These are phyloP conservation scores for Lasiodiplodia hormozganensis DNA, from an alignment of 2,329 filamentous ascomycete genomes.

Conservation along the genomic window DNA sequence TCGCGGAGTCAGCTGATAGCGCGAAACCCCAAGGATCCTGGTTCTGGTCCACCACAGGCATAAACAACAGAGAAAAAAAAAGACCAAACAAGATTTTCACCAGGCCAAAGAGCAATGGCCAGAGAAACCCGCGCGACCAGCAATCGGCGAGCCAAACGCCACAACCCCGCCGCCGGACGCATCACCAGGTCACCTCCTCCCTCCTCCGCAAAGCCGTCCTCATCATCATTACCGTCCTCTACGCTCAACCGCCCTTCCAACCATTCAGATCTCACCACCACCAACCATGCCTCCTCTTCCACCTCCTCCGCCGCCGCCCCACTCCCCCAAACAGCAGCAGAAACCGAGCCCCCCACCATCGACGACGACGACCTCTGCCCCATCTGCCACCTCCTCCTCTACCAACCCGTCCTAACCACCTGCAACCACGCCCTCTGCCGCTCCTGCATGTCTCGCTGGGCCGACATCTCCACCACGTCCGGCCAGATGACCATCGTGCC, in stretches of 20 bases:
- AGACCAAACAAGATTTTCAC: not conserved
- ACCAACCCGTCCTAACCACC: slow-evolving; percentile 50
- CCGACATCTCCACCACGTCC: slow-evolving; percentile 48
- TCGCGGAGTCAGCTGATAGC: not conserved
- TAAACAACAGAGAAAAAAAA: not conserved
- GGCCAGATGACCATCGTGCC: slow-evolving; percentile 49
- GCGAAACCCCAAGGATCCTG: not conserved
- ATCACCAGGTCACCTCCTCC: not conserved
- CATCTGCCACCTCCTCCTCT: slow-evolving; percentile 54
- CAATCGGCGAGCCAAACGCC: not conserved
- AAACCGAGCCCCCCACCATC: slow-evolving; percentile 30
- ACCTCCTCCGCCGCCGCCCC: too few relatives aligned
- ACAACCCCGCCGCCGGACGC: not conserved
- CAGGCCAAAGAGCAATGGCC: not conserved
- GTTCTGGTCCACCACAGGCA: not conserved
- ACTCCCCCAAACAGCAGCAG: not conserved
- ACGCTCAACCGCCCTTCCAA: not conserved
- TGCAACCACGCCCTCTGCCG: slow-evolving; percentile 52
- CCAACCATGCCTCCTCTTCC: not conserved
- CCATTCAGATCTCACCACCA: too few relatives aligned
- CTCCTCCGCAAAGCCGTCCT: not conserved
- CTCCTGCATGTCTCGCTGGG: slow-evolving; percentile 56
- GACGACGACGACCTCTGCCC: slow-evolving; percentile 54
- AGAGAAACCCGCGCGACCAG: not conserved
- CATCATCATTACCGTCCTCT: too few relatives aligned